Base-by-base conservation (phyloP, 768 basidiomycete species). In the Mycena belliarum region DNA sequence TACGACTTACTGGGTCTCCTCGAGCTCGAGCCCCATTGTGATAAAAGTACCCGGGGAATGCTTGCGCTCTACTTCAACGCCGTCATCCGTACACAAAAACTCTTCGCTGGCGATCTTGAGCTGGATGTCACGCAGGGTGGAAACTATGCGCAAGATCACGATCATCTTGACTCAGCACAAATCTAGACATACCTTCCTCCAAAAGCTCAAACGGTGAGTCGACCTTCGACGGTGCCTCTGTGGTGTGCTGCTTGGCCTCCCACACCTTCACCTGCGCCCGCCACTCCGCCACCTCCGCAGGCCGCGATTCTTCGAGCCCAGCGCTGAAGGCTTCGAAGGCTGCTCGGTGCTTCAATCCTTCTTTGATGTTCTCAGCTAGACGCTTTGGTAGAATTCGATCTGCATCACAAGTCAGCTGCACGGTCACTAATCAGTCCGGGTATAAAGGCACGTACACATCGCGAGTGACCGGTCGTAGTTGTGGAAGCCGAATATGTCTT, bases 381-480 rank as follows among this genome's bases (percentile, higher is more conserved):
- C 53, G 21, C 15, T 43, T 54, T 10, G 42, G 33, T 9, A 60
- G 43, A 9, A 51, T 21, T 15, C 53, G 37, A 29, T 55, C 53
- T 47, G 16, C 15, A 0, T 7, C 3, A 20, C 23, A n/a, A 46
- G n/a, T n/a, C n/a, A 25, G 16, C 20, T n/a, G n/a, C n/a, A n/a
- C n/a, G n/a, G n/a, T n/a, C n/a, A 21, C 5, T 4, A 18, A 26
- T 8, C 25, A n/a, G n/a, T n/a, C n/a, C n/a, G n/a, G n/a, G n/a
- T 29, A 20, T 8, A 23, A 2, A 15, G 5, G 6, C 7, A 55
- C 53, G 23, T 9, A 55, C 53, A 46, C 53, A 55, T 55, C 7
- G 53, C 53, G n/a, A 55, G 21, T 20, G 16, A 25, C 4, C 53
- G 35, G 14, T 55, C 53, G n/a, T 55, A 55, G 28, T 55, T 55